Percentiles rank a stretch among this genome's conserved stretches.
These are phyloP conservation scores for Backusella tarrabulga DNA, from an alignment of 192 early-diverging fungal species.

Conservation along the genomic window DNA sequence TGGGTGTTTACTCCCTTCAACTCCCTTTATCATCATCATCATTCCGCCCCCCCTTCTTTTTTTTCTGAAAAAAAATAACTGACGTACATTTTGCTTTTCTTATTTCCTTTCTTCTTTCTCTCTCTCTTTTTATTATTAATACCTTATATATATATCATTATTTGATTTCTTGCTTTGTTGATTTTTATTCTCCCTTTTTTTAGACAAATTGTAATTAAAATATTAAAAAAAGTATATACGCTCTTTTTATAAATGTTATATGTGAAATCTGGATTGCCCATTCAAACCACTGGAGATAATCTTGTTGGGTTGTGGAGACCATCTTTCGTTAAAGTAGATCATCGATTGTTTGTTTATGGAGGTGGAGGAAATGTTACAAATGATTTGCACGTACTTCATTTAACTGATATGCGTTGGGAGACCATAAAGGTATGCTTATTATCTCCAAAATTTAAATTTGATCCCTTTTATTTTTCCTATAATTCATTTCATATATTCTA, in stretches of 20 bases:
- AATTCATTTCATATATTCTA: neutral
- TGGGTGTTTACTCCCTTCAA: slow-evolving; percentile 1
- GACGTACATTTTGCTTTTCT: neutral
- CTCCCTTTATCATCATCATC: neutral
- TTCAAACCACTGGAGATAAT: slow-evolving; percentile 51
- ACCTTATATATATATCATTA: neutral
- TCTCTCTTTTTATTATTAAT: neutral
- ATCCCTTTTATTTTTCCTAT: slow-evolving; percentile 2
- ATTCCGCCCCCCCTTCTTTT: neutral
- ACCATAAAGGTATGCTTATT: slow-evolving; percentile 39
- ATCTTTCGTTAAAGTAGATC: slow-evolving; percentile 51
- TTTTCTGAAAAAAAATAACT: neutral
- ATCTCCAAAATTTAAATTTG: neutral
- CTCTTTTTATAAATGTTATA: slow-evolving; percentile 10
- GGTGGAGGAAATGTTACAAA: slow-evolving; percentile 58
- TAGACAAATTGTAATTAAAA: slow-evolving; percentile 4
- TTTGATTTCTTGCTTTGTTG: neutral
- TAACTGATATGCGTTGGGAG: slow-evolving; percentile 52
- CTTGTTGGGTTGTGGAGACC: slow-evolving; percentile 56
- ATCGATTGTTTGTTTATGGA: slow-evolving; percentile 54
- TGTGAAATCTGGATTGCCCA: slow-evolving; percentile 40
- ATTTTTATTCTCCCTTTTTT: neutral
- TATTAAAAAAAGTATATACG: neutral
- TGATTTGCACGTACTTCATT: slow-evolving; percentile 53
- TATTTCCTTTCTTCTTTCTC: neutral